Conservation (phyloP, 345 rosid genomes). For the Nephelium lappaceum region DNA sequence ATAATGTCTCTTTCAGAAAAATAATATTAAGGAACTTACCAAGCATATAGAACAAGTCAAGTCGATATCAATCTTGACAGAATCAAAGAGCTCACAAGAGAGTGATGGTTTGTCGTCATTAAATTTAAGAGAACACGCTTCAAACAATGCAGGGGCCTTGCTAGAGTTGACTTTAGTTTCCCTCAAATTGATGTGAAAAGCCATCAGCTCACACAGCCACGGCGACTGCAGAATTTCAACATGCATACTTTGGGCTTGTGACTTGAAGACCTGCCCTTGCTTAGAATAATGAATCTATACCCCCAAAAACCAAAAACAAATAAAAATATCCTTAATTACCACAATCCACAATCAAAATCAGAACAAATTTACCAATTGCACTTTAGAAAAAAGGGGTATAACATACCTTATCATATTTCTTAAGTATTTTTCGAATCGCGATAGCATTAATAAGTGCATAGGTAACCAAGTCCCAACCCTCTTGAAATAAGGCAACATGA, state of each 20-base stretch:
- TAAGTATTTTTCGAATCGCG: conserved; percentile 86
- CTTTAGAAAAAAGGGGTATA: background rate
- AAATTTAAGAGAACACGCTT: conserved; percentile 60
- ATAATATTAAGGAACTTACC: conserved; percentile 52
- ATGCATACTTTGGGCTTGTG: conserved; percentile 81
- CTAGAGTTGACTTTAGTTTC: conserved; percentile 49
- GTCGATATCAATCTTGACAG: conserved; percentile 76
- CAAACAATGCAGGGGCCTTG: conserved; percentile 55
- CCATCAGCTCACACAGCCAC: conserved; percentile 93
- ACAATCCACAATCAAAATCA: background rate
- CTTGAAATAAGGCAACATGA: conserved; percentile 67
- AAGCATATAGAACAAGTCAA: conserved; percentile 92
- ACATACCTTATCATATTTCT: conserved; percentile 90
- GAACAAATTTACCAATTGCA: background rate
- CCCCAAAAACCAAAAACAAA: background rate
- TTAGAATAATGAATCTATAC: conserved; percentile 81
- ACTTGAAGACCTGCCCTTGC: conserved; percentile 93
- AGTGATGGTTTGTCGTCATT: conserved; percentile 76
- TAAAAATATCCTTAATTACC: background rate
- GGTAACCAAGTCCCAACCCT: conserved; percentile 81
- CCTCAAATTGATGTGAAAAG: conserved; percentile 83
- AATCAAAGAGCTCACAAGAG: conserved; percentile 77
- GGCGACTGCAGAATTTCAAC: conserved; percentile 93
- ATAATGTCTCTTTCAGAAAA: background rate
- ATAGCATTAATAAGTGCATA: conserved; percentile 86